phyloP scores from a whole-genome alignment of 31 red algal genomes.

The Porphyra umbilicalis region DNA sequence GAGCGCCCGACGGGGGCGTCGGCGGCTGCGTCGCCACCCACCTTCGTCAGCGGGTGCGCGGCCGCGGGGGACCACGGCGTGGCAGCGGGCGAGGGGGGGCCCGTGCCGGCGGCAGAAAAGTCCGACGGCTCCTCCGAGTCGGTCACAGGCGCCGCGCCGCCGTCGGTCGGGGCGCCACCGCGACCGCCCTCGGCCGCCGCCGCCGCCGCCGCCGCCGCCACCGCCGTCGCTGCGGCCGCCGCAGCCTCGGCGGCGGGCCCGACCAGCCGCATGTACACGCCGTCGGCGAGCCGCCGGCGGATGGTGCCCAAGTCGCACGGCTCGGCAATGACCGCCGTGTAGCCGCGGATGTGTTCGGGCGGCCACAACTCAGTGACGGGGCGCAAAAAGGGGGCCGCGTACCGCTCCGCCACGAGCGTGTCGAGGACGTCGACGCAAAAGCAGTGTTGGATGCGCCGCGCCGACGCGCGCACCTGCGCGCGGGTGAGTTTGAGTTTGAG shows the following conservation, averaged over 20 bases:
- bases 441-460: not conserved
- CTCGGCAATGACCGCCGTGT: not conserved
- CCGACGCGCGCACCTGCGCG: not conserved
- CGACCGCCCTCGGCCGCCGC: not conserved
- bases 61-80: too few species aligned
- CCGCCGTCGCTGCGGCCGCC: not conserved
- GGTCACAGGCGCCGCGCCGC: too few species aligned
- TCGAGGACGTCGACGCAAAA: not conserved
- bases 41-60: too few species aligned
- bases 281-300: not conserved
- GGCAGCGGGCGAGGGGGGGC: too few species aligned
- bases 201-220: not conserved
- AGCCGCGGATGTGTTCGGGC: not conserved
- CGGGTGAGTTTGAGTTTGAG: not conserved
- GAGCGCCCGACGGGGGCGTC: too few species aligned
- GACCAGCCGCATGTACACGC: not conserved
- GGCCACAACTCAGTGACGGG: not conserved
- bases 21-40: too few species aligned
- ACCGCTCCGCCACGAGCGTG: not conserved
- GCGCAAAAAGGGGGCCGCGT: not conserved
- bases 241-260: not conserved
- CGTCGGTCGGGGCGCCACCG: too few species aligned
- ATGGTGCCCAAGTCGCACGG: not conserved
- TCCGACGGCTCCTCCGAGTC: too few species aligned
- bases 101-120: too few species aligned